These are phyloP conservation scores for Fusarium vanettenii DNA, from an alignment of 2,329 filamentous ascomycete species.

Conservation along the genomic window DNA sequence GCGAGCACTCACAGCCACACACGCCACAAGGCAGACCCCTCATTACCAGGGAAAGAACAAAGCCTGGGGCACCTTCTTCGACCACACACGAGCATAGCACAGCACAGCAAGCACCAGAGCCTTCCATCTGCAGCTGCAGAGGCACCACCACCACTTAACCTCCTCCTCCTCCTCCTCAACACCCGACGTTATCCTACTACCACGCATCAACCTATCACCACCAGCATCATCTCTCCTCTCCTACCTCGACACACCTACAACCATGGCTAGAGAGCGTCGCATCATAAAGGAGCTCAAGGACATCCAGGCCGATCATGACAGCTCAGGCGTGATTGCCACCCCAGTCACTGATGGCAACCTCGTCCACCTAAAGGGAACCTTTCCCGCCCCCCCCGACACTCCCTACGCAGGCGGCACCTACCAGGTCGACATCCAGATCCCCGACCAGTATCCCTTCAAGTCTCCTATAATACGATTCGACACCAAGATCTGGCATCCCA, in stretches of 20 bases:
- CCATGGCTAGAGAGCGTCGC: slow-evolving; percentile 64
- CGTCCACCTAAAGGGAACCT: slow-evolving; percentile 84
- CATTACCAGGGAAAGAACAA: background rate
- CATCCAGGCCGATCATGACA: slow-evolving; percentile 76
- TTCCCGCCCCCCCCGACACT: slow-evolving; percentile 89
- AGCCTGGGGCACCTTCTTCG: background rate
- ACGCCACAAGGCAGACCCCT: slow-evolving; percentile 31
- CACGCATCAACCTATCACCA: background rate
- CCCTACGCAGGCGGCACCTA: slow-evolving; percentile 91
- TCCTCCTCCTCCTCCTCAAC: slow-evolving; percentile 1
- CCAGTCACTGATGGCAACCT: slow-evolving; percentile 76
- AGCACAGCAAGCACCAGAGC: slow-evolving; percentile 7
- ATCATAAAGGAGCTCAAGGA: slow-evolving; percentile 82
- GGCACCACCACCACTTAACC: background rate
- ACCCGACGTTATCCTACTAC: background rate
- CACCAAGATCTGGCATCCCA: slow-evolving; percentile 97
- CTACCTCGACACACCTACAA: slow-evolving; percentile 49
- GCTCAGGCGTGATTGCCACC: slow-evolving; percentile 80
- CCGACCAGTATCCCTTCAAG: slow-evolving; percentile 91
- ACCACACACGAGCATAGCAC: background rate
- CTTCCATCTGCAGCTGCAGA: slow-evolving; percentile 14
- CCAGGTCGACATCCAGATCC: slow-evolving; percentile 86
- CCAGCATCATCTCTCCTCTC: background rate
- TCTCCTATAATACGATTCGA: slow-evolving; percentile 91
- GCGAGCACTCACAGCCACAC: background rate